Conservation (phyloP, 208 protist genomes). For the Porcisia hertigi region DNA sequence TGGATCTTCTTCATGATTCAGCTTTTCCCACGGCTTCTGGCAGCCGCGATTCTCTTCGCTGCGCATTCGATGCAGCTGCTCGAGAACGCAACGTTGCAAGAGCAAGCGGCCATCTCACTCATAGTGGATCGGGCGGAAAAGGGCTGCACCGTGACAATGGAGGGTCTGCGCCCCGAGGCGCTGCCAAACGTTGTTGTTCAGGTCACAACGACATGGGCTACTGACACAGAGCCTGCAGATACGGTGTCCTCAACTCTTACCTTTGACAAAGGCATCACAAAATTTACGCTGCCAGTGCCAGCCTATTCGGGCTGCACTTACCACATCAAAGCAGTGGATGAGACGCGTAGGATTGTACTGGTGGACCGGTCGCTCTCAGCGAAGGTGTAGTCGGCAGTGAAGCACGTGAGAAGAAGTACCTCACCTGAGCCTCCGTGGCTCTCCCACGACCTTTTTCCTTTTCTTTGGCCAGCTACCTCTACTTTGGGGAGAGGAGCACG, state of each 20-base stretch:
- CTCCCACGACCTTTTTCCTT: not conserved
- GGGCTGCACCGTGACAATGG: conserved; percentile 35
- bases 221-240: not conserved
- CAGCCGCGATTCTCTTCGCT: conserved; percentile 69
- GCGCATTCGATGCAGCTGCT: conserved; percentile 57
- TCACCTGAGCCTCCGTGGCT: not conserved
- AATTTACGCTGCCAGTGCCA: conserved; percentile 44
- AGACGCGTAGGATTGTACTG: conserved; percentile 45
- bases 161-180: conserved; percentile 44
- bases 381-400: not conserved
- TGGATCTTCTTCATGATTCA: conserved; percentile 77
- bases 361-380: conserved; percentile 45
- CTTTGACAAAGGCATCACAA: conserved; percentile 56
- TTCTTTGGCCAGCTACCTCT: not conserved
- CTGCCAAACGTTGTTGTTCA: conserved; percentile 49
- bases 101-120: conserved; percentile 52
- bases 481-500: not conserved
- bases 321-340: conserved; percentile 61
- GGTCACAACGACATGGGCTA: conserved; percentile 26
- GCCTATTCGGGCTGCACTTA: conserved; percentile 25
- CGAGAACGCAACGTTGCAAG: conserved; percentile 43
- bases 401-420: not conserved
- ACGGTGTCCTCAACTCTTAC: conserved; percentile 50
- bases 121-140: conserved; percentile 36
- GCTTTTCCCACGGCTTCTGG: conserved; percentile 71